phyloP scores from a whole-genome alignment of 2,329 filamentous ascomycete species.

The Epichloe amarillans region DNA sequence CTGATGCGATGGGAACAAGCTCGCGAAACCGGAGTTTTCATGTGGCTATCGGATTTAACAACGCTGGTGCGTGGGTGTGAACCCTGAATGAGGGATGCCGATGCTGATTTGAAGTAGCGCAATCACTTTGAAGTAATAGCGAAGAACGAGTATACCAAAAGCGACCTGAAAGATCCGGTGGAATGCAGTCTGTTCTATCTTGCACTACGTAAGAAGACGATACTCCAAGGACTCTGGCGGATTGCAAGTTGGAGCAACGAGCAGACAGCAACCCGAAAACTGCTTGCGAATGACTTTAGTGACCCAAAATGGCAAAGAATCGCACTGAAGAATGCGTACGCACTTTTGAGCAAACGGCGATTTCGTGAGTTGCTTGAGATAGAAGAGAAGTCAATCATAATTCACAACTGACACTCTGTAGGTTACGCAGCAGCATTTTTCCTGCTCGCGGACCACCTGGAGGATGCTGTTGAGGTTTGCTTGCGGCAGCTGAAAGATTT shows the following conservation, averaged over 20 bases:
- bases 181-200: slow-evolving; percentile 88
- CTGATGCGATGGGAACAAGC: slow-evolving; percentile 77
- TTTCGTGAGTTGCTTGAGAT: slow-evolving; percentile 45
- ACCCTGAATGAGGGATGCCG: not conserved
- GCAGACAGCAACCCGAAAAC: slow-evolving; percentile 62
- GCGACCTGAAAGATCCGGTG: slow-evolving; percentile 75
- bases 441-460: slow-evolving; percentile 70
- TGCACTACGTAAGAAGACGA: slow-evolving; percentile 78
- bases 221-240: slow-evolving; percentile 84
- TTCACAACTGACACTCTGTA: slow-evolving; percentile 18
- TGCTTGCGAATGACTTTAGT: slow-evolving; percentile 83
- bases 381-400: not conserved
- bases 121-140: slow-evolving; percentile 81
- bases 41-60: slow-evolving; percentile 74
- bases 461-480: slow-evolving; percentile 77
- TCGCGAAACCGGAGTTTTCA: slow-evolving; percentile 76
- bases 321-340: slow-evolving; percentile 92
- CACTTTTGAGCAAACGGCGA: slow-evolving; percentile 75
- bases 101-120: slow-evolving; percentile 15
- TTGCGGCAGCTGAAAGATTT: slow-evolving; percentile 77
- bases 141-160: slow-evolving; percentile 82
- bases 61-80: slow-evolving; percentile 50
- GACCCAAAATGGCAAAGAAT: slow-evolving; percentile 78
- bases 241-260: slow-evolving; percentile 87
- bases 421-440: slow-evolving; percentile 96